phyloP scores from a whole-genome alignment of 2,329 filamentous ascomycete genomes.

The Metarhizium anisopliae region DNA sequence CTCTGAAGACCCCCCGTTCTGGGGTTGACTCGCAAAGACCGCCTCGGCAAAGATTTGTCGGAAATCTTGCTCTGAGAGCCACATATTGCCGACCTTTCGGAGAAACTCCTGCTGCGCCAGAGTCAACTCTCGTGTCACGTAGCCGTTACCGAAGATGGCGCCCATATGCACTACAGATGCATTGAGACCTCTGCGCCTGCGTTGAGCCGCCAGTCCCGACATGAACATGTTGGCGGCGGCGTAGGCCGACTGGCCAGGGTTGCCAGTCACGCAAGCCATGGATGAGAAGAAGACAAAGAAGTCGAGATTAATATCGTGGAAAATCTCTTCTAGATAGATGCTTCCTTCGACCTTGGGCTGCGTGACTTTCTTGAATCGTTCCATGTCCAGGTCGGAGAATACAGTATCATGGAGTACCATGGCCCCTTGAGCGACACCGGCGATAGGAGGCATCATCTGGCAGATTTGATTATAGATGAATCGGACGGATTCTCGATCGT shows the following conservation, averaged over 20 bases:
- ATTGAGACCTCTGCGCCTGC: slow-evolving; percentile 26
- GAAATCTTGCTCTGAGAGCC: slow-evolving; percentile 20
- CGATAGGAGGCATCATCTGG: slow-evolving; percentile 22
- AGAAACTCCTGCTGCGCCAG: neutral
- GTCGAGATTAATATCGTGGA: slow-evolving; percentile 12
- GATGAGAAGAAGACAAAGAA: slow-evolving; percentile 29
- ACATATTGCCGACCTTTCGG: slow-evolving; percentile 1
- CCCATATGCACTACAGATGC: slow-evolving; percentile 30
- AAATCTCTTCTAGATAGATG: neutral
- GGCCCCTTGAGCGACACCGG: slow-evolving; percentile 33
- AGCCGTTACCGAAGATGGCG: slow-evolving; percentile 27
- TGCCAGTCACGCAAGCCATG: slow-evolving; percentile 22
- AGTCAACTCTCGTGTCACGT: neutral
- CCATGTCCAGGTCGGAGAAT: slow-evolving; percentile 28
- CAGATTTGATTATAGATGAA: slow-evolving; percentile 10
- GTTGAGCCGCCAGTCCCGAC: slow-evolving; percentile 21
- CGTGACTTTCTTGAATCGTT: neutral
- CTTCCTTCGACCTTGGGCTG: neutral
- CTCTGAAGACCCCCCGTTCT: neutral
- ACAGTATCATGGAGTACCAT: slow-evolving; percentile 31
- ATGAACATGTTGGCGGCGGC: slow-evolving; percentile 29
- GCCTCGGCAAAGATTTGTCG: slow-evolving; percentile 22
- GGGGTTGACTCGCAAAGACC: slow-evolving; percentile 10
- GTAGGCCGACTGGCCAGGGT: slow-evolving; percentile 29
- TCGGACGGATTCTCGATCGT: slow-evolving; percentile 3